phyloP scores from a whole-genome alignment of 202 grass and related monocot genomes.

The Carex arenaria region DNA sequence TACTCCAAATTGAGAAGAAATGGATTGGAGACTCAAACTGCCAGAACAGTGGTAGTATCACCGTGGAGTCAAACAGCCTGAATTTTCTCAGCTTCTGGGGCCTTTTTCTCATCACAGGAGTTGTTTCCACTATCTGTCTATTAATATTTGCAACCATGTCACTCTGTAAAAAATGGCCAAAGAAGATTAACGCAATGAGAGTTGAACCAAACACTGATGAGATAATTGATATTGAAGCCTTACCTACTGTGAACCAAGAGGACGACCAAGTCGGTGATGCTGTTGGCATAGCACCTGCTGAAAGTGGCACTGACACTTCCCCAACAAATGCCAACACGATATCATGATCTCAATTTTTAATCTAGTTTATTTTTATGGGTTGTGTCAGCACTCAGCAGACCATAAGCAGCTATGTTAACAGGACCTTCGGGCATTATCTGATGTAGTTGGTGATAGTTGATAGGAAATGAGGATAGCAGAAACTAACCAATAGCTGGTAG shows the following conservation, averaged over 20 bases:
- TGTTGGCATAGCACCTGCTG: not conserved
- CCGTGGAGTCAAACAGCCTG: not conserved
- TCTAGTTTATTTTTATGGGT: too few relatives aligned
- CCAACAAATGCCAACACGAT: too few relatives aligned
- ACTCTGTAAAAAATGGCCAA: not conserved
- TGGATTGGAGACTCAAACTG: constrained; percentile 20
- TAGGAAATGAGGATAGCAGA: too few relatives aligned
- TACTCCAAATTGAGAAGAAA: constrained; percentile 21
- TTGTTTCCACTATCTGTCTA: not conserved
- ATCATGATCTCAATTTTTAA: too few relatives aligned
- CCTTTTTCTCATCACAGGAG: constrained; percentile 32
- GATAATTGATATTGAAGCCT: not conserved
- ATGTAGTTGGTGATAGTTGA: too few relatives aligned
- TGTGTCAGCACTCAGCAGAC: too few relatives aligned
- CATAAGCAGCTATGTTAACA: too few relatives aligned
- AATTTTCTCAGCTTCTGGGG: constrained; percentile 24
- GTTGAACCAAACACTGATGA: not conserved
- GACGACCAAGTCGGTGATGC: not conserved
- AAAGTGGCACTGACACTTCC: too few relatives aligned
- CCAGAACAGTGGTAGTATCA: not conserved
- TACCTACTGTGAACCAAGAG: not conserved
- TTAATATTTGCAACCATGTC: not conserved
- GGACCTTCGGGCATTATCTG: too few relatives aligned
- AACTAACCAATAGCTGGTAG: too few relatives aligned
- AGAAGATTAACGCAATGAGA: not conserved